Evolutionary conservation across 768 basidiomycete species (phyloP), one percentile per base, ranked within the genome.

Genomic region (Calocybe gangraenosa): DNA sequence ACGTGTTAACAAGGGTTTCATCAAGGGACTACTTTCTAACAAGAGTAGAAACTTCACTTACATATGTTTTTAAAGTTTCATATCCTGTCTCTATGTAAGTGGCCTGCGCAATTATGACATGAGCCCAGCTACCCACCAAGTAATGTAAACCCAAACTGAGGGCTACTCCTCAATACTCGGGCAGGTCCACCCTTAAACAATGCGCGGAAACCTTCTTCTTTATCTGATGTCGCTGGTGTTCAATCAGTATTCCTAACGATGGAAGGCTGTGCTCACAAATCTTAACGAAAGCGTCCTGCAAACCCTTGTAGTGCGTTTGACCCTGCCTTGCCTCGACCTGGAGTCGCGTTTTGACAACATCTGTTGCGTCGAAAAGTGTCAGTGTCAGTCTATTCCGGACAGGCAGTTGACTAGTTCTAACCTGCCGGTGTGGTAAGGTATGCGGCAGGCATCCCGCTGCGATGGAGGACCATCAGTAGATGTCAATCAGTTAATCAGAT

Each of bases 331-430:
- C 87, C 63, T 98, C 96, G 9, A 91, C 86, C 63, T 98, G 95
- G 53, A 98, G 69, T 37, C 94, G 81, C 13, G 96, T 98, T 78
- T 99, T 98, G 60, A 98, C 89, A 50, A 98, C 96, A 66, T 99
- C 95, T 87, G 39, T 19, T 25, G 46, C 22, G 30, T 32, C 35
- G 25, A 28, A 46, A 34, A 46, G 37, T 32, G 42, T 44, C 58
- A 54, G 31, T 47, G 53, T 51, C 36, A 51, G 48, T 40, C 40
- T 40, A 20, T 42, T 35, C 37, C 14, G 34, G 46, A 41, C 44
- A 43, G 39, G 39, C 42, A 40, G 40, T 40, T 13, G 32, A 64
- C 52, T 48, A 15, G 43, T 44, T 52, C 71, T 57, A 53, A 89
- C 90, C 90, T 56, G 88, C 88, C 33, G 92, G 92, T 7, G 92